Base-by-base conservation (phyloP, 352 stramenopile species). In the Globisporangium parvum region DNA sequence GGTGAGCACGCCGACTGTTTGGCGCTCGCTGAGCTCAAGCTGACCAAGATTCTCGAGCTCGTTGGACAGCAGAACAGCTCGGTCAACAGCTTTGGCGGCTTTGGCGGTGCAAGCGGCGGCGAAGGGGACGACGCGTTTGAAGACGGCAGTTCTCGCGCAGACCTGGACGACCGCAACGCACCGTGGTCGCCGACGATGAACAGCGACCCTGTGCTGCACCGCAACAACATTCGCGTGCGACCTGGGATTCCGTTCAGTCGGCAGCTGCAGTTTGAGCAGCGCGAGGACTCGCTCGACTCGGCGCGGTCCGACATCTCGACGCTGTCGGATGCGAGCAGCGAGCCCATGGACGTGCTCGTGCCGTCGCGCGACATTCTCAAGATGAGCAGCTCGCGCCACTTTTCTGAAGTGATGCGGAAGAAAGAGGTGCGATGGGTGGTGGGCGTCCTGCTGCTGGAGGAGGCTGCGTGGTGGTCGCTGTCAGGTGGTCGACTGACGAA, bases 321-420 rank as follows among this genome's bases (percentile, higher is more conserved):
- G 3, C 42, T 55, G n/a, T 68, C 61, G 2, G 64, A 64, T n/a
- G 57, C 54, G 4, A 59, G 60, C 33, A 62, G 57, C 12, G 76
- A 85, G 14, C 55, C 69, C 33, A 76, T 78, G 49, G 79, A 80
- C 41, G 73, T 80, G 26, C 51, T 87, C 18, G 77, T 93, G 37
- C 83, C 79, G 31, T 88, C 81, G 11, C 77, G 83, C 11, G 75
- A 89, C 51, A 91, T 93, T 51, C 77, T 93, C 51, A 93, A 93
- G 72, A 88, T 90, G 75, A 91, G 79, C 66, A 93, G 83, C 66
- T 88, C 77, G 14, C 73, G 83, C 12, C 81, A 91, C 47, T 91
- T 83, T 44, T 74, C 83, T 20, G 81, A 93, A 53, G 73, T 91
- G 33, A 82, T 87, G 26, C 81, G 83, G 23, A 93, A 88, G 63